These are phyloP conservation scores for Verticillium tricorpus DNA, from an alignment of 2,329 filamentous ascomycete species.

Conservation along the genomic window DNA sequence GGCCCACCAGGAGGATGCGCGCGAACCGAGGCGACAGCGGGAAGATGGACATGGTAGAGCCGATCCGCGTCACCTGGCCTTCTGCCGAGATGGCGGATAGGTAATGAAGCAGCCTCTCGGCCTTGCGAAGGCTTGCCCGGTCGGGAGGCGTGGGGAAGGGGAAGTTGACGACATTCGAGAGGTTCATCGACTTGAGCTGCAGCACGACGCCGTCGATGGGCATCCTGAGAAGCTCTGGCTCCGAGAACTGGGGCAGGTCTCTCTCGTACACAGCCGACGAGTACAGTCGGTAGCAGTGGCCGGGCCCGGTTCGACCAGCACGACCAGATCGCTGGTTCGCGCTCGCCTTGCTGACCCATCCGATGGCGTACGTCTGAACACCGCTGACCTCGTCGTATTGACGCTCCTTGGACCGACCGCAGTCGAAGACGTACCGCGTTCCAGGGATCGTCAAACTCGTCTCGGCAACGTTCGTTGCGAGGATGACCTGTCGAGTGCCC, in stretches of 20 bases:
- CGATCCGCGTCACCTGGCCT: slow-evolving; percentile 74
- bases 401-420: slow-evolving; percentile 86
- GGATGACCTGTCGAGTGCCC: slow-evolving; percentile 76
- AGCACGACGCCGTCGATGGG: slow-evolving; percentile 90
- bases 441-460: slow-evolving; percentile 96
- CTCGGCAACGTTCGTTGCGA: slow-evolving; percentile 95
- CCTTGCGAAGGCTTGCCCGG: slow-evolving; percentile 68
- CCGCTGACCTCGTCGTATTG: slow-evolving; percentile 83
- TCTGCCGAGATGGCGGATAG: slow-evolving; percentile 71
- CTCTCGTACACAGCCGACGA: slow-evolving; percentile 91
- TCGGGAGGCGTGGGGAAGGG: slow-evolving; percentile 92
- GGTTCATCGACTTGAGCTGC: slow-evolving; percentile 90
- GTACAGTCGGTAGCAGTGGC: slow-evolving; percentile 92
- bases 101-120: slow-evolving; percentile 82
- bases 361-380: slow-evolving; percentile 91
- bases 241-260: slow-evolving; percentile 79
- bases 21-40: slow-evolving; percentile 87
- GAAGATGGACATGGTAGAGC: slow-evolving; percentile 80
- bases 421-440: slow-evolving; percentile 93
- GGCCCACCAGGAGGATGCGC: slow-evolving; percentile 84
- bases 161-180: slow-evolving; percentile 87
- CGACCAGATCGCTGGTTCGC: slow-evolving; percentile 88
- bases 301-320: slow-evolving; percentile 90
- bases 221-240: slow-evolving; percentile 85
- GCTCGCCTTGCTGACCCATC: slow-evolving; percentile 97